Conservation (phyloP, 1,284 basidiomycete species). For the Hymenochaete sp. region DNA sequence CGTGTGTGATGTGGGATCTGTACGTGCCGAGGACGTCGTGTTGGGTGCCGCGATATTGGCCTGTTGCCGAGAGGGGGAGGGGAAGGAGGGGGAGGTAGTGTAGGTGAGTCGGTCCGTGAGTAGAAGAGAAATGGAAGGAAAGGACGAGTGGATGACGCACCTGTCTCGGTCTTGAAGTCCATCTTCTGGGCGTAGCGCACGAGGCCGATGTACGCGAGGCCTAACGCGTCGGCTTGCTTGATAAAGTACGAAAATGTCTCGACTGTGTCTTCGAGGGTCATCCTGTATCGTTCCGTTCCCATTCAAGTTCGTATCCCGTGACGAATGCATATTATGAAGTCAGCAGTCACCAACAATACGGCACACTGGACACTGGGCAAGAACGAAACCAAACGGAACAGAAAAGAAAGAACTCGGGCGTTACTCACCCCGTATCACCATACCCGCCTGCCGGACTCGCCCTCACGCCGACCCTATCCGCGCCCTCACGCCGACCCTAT, state of each 20-base stretch:
- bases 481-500: constrained; percentile 40
- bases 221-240: constrained; percentile 31
- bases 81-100: constrained; percentile 13
- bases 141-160: too few species aligned
- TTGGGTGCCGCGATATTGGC: constrained; percentile 21
- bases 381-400: too few species aligned
- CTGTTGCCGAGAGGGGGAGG: constrained; percentile 9
- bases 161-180: too few species aligned
- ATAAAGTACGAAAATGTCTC: constrained; percentile 34
- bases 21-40: constrained; percentile 29
- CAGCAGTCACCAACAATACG: too few species aligned
- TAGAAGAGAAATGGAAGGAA: background rate
- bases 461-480: constrained; percentile 41
- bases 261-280: constrained; percentile 36
- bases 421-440: constrained; percentile 37
- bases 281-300: constrained; percentile 22
- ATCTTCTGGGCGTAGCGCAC: constrained; percentile 25
- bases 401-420: too few species aligned
- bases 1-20: constrained; percentile 27
- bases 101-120: background rate
- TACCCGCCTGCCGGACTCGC: constrained; percentile 41
- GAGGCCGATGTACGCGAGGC: constrained; percentile 31
- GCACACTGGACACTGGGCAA: too few species aligned
- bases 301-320: background rate
- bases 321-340: too few species aligned